Percentiles rank a stretch among this genome's conserved stretches.
phyloP scores from a whole-genome alignment of 495 filamentous ascomycete species.

The Penicillium argentinense region DNA sequence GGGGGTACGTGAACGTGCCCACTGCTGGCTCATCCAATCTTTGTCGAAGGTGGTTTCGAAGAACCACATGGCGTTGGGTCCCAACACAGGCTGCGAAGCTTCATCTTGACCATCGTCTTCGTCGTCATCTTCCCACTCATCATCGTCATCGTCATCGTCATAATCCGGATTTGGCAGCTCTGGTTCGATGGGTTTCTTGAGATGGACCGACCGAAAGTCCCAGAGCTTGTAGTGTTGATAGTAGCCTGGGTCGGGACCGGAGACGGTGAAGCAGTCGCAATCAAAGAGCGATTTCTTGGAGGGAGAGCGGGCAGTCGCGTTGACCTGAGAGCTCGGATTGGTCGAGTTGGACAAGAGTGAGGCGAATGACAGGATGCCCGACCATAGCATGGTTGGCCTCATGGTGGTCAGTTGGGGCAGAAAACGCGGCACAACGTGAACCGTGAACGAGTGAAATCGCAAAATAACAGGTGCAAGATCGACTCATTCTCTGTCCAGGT shows the following conservation, averaged over 20 bases:
- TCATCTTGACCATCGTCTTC: constrained; percentile 36
- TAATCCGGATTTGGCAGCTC: constrained; percentile 24
- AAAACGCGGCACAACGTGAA: neutral
- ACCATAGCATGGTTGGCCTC: constrained; percentile 4
- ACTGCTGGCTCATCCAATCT: constrained; percentile 61
- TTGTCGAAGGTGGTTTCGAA: constrained; percentile 38
- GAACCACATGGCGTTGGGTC: constrained; percentile 25
- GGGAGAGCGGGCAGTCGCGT: neutral
- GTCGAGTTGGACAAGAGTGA: constrained; percentile 4
- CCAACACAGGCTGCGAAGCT: too few relatives aligned
- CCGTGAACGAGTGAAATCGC: neutral
- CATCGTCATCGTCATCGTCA: constrained; percentile 39
- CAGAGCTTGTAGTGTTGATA: constrained; percentile 66
- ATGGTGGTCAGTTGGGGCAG: constrained; percentile 7
- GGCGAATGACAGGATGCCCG: neutral
- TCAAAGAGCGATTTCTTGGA: constrained; percentile 10
- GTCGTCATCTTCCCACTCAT: constrained; percentile 33
- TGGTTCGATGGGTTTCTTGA: constrained; percentile 12
- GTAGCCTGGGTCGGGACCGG: constrained; percentile 45
- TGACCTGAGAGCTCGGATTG: neutral
- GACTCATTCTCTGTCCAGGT: too few relatives aligned
- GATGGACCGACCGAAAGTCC: constrained; percentile 59
- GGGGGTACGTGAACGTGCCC: constrained; percentile 51
- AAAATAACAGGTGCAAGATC: neutral
- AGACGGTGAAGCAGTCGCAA: constrained; percentile 44